Percentiles rank a stretch among this genome's conserved stretches.
These are phyloP conservation scores for Pichia sp. DNA, from an alignment of 1,139 yeast genomes.

Conservation along the genomic window DNA sequence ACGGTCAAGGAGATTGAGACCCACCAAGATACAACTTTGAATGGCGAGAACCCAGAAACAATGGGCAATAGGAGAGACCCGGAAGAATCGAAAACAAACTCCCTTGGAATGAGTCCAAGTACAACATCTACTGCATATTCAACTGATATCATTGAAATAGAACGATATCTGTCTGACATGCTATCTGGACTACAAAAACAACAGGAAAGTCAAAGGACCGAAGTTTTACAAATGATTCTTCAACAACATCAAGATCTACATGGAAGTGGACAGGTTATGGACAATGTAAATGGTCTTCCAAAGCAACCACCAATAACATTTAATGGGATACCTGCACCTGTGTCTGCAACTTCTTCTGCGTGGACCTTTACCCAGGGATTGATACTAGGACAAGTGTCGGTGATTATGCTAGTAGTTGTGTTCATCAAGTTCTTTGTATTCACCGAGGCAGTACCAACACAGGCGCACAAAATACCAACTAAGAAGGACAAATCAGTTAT, in stretches of 20 bases:
- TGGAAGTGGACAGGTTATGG: conserved; percentile 6
- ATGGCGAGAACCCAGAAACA: no score
- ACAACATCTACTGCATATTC: no score
- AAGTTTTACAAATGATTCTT: conserved; percentile 10
- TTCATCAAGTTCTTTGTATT: conserved; percentile 86
- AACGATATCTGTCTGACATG: conserved; percentile 8
- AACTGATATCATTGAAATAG: conserved; percentile 5
- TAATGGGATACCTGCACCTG: conserved; percentile 3
- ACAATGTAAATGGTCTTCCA: conserved; percentile 3
- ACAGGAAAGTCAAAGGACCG: conserved; percentile 12
- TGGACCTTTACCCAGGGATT: conserved; percentile 77
- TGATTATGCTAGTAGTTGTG: conserved; percentile 62
- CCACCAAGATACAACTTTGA: no score
- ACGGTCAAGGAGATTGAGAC: no score
- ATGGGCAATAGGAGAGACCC: no score
- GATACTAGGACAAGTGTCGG: conserved; percentile 79
- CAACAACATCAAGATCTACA: conserved; percentile 10
- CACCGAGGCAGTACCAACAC: conserved; percentile 50
- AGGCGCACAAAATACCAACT: conserved; percentile 18
- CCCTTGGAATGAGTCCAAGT: no score
- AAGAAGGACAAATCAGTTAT: conserved; percentile 23
- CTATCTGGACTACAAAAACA: conserved; percentile 12
- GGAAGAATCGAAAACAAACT: no score
- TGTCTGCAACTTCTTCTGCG: conserved; percentile 16
- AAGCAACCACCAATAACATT: conserved; percentile 7